Evolutionary conservation across 352 stramenopile species (phyloP).

Genomic region (Thalassiosira livingstoniorum): DNA sequence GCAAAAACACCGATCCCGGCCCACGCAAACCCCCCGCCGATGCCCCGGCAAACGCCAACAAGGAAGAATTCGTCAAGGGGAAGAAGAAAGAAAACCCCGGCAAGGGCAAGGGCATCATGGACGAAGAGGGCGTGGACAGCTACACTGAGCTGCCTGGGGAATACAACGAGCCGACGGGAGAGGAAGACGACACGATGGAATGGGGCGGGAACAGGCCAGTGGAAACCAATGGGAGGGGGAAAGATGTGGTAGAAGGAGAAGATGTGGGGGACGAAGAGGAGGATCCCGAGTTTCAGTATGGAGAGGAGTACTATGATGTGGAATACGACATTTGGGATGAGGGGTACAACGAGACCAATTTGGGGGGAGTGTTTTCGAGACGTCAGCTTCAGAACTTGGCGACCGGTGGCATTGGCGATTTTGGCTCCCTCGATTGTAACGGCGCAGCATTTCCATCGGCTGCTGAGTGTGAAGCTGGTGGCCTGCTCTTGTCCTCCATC

Average conservation of each 20-base stretch:
- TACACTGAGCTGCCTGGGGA: neutral
- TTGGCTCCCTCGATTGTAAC: constrained; percentile 41
- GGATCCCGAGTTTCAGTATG: neutral
- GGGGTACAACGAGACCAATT: neutral
- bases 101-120: neutral
- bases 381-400: constrained; percentile 13
- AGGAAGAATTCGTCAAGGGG: constrained; percentile 4
- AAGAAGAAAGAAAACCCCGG: neutral
- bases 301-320: neutral
- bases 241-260: neutral
- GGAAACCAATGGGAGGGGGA: neutral
- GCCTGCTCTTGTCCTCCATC: constrained; percentile 23
- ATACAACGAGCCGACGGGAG: neutral
- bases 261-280: neutral
- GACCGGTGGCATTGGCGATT: constrained; percentile 17
- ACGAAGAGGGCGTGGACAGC: neutral
- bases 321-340: neutral
- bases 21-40: constrained; percentile 2
- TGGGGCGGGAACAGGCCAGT: neutral
- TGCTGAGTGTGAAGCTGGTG: constrained; percentile 4
- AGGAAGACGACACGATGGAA: neutral
- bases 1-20: neutral
- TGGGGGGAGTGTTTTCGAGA: neutral
- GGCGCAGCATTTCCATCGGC: neutral
- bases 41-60: constrained; percentile 25